phyloP scores from a whole-genome alignment of 2,329 filamentous ascomycete genomes.

The Penicillium verrucosum region DNA sequence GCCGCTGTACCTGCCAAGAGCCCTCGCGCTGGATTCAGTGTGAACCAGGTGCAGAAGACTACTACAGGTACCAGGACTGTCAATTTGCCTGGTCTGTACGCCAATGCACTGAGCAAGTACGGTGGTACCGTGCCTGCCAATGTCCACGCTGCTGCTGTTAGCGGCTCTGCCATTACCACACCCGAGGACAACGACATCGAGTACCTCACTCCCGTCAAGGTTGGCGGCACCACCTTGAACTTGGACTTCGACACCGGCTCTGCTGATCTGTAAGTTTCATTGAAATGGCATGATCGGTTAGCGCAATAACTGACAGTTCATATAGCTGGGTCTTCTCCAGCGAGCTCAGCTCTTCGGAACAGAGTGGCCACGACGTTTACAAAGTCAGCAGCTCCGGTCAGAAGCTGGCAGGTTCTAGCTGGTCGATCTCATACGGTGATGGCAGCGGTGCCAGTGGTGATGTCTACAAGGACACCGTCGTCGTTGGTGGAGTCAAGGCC shows the following conservation, averaged over 20 bases:
- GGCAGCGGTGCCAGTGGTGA: conserved; percentile 60
- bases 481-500: conserved; percentile 59
- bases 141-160: conserved; percentile 32
- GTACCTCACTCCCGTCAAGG: conserved; percentile 60
- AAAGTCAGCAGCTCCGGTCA: conserved; percentile 49
- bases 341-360: conserved; percentile 50
- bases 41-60: conserved; percentile 30
- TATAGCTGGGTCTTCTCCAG: conserved; percentile 64
- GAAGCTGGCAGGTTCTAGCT: conserved; percentile 50
- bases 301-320: conserved; percentile 6
- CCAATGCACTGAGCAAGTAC: conserved; percentile 30
- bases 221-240: conserved; percentile 62
- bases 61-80: conserved; percentile 19
- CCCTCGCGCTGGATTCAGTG: conserved; percentile 29
- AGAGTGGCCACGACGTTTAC: conserved; percentile 58
- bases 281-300: not conserved
- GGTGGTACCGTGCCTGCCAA: conserved; percentile 28
- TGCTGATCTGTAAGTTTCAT: conserved; percentile 58
- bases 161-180: conserved; percentile 39
- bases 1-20: conserved; percentile 28
- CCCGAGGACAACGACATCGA: conserved; percentile 54
- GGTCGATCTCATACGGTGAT: conserved; percentile 65
- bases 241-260: conserved; percentile 71
- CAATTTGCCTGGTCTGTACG: conserved; percentile 32
- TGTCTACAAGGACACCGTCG: conserved; percentile 64